Evolutionary conservation across 306 rosid genomes (phyloP), one percentile per base, ranked within the genome.

Genomic region (Dalbergia oliveri): DNA sequence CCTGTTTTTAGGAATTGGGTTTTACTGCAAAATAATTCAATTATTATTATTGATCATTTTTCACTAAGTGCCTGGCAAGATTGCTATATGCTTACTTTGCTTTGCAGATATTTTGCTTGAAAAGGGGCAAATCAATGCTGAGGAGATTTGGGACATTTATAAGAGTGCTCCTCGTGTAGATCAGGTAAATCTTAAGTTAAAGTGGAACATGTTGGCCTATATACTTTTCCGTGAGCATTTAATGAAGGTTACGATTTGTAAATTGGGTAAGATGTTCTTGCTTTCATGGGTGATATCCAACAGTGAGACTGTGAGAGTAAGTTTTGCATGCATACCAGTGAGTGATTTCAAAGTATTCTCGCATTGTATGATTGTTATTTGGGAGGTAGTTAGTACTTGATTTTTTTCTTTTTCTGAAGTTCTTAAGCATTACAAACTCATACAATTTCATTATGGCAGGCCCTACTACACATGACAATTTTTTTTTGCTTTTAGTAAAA

Each of bases 21-120:
- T 84, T 58, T 57, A 12, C 66, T 56, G 14, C 73, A 39, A 44
- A 19, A 62, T 84, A 65, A 53, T 33, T 73, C 59, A 7, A 66
- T 19, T 19, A 31, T 57, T 56, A 19, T 66, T 75, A 60, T 26
- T 26, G 31, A 21, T 70, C 9, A 76, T 43, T 47, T 76, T 79
- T 51, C 50, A 47, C 66, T 14, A 43, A 68, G n/a, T 75, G 79
- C 60, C 33, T 63, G 54, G 14, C 61, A 69, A 39, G 51, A 72
- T 33, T 62, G 67, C 61, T 66, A 76, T 50, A 58, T 77, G 59
- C 65, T 54, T 74, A 72, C 72, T 72, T 86, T 84, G 79, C 83
- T 85, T 18, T 80, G 92, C 89, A 94, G 99, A 94, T 89, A 68
- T 90, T 84, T 89, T 94, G 87, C 97, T 94, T 74, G 97, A 94